Conservation (phyloP, 2,329 filamentous ascomycete species). For the Colletotrichum sp. region DNA sequence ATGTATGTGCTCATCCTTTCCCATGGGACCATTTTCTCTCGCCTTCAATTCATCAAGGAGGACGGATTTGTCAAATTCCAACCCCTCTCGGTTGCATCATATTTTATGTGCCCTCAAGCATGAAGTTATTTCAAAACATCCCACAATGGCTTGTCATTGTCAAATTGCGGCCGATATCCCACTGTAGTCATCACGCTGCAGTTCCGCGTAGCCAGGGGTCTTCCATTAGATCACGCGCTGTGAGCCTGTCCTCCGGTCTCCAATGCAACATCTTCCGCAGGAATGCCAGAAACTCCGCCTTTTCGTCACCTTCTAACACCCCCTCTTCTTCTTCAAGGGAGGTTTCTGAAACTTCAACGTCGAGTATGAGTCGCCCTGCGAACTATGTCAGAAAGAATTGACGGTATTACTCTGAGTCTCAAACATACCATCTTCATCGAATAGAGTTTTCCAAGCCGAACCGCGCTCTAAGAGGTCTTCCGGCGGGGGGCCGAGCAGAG, state of each 20-base stretch:
- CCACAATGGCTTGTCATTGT: background rate
- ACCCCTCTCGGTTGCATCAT: background rate
- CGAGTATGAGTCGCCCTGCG: background rate
- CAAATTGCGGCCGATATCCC: background rate
- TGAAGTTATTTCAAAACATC: background rate
- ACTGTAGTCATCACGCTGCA: background rate
- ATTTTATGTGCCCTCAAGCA: background rate
- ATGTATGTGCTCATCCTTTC: fast-evolving
- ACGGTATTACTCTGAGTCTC: fast-evolving
- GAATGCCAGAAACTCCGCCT: slow-evolving; percentile 23
- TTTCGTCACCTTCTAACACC: slow-evolving; percentile 22
- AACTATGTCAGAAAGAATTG: background rate
- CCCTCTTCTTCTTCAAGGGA: slow-evolving; percentile 12
- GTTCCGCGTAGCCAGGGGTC: slow-evolving; percentile 6
- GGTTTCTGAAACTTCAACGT: slow-evolving; percentile 1
- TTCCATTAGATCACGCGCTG: slow-evolving; percentile 10
- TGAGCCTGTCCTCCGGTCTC: slow-evolving; percentile 28
- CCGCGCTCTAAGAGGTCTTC: slow-evolving; percentile 36
- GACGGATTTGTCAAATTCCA: background rate
- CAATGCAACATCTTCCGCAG: slow-evolving; percentile 28
- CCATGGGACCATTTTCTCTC: fast-evolving
- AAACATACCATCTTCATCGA: slow-evolving; percentile 25
- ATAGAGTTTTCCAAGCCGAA: slow-evolving; percentile 23
- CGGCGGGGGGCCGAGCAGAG: slow-evolving; percentile 40
- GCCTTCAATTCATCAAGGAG: background rate